Evolutionary conservation across 495 filamentous ascomycete genomes (phyloP), one percentile per base, ranked within the genome.

Genomic region (Neurospora sp.): DNA sequence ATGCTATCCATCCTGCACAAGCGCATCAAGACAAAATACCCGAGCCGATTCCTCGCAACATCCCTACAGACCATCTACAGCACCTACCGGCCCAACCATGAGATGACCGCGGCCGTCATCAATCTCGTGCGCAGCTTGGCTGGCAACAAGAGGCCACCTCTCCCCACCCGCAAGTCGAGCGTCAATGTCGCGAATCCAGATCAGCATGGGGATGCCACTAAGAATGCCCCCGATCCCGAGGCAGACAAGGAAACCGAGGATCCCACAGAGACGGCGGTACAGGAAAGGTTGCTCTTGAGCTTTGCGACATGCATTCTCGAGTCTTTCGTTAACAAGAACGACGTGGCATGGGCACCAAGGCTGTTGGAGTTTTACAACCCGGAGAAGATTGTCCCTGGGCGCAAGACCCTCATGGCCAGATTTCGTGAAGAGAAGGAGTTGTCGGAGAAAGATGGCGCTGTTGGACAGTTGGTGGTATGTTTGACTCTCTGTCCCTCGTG

Each of bases 1-100:
- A 91, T 98, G 85, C 89, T 99, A 3, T 88, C 89, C 4, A 91
- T 92, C n/a, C 87, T 98, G 9, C 96, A 97, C 79, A 87, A 86
- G 18, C 90, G 96, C 59, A 94, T 99, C 79, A 90, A 92, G 79
- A 96, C 96, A 4, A 95, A 94, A 81, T 91, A 91, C 71, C 96
- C 96, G 3, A 96, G 93, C 71, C 91, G 94, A 20, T 99, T 99
- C 80, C 86, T 99, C 39, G 93, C 92, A n/a, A 93, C 93, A 2
- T 93, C 93, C 39, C 87, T 98, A 18, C 91, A 92, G 73, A 92
- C 93, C 14, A 88, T 93, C 12, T 83, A 92, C 20, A 85, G 88
- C 40, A 87, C 91, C 5, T 97, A 94, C 79, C 85, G 87, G 42
- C 82, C 86, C 73, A 85, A 82, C 39, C 74, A 82, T 76, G 91